A percentile compares a stretch with the other conserved stretches of the same genome.
Conservation (phyloP, 345 rosid species). For the Aquilaria yunnanensis region DNA sequence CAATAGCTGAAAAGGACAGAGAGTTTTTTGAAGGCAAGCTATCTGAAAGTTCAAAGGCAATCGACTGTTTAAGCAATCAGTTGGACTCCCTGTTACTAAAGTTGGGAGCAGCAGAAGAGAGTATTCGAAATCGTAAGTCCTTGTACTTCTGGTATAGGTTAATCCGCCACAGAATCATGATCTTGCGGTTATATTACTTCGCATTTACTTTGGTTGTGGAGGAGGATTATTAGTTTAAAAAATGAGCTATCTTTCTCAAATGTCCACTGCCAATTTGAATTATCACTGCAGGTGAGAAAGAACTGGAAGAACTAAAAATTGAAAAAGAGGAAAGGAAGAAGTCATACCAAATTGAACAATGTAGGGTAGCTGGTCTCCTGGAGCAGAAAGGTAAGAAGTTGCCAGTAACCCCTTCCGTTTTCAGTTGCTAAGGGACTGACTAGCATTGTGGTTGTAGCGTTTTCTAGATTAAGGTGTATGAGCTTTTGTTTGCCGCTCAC, state of each 20-base stretch:
- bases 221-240: no score
- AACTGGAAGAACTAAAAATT: slow-evolving; percentile 52
- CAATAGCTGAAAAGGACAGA: slow-evolving; percentile 64
- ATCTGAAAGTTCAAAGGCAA: slow-evolving; percentile 27
- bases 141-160: neutral
- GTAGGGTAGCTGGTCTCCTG: slow-evolving; percentile 37
- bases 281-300: slow-evolving; percentile 47
- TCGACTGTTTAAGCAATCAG: slow-evolving; percentile 43
- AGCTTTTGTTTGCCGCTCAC: no score
- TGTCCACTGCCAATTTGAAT: slow-evolving; percentile 2
- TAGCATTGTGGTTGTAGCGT: neutral
- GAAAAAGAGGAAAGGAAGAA: slow-evolving; percentile 52
- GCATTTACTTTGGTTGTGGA: no score
- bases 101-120: slow-evolving; percentile 43
- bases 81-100: slow-evolving; percentile 39
- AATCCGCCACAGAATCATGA: neutral
- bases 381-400: slow-evolving; percentile 56
- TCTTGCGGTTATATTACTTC: no score
- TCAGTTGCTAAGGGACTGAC: neutral
- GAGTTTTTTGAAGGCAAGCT: slow-evolving; percentile 40
- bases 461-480: no score
- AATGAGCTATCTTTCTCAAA: no score
- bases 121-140: slow-evolving; percentile 48
- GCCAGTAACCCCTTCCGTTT: neutral
- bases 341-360: slow-evolving; percentile 37